Evolutionary conservation across 306 rosid genomes (phyloP).

Genomic region (Citrullus mucosospermus): DNA sequence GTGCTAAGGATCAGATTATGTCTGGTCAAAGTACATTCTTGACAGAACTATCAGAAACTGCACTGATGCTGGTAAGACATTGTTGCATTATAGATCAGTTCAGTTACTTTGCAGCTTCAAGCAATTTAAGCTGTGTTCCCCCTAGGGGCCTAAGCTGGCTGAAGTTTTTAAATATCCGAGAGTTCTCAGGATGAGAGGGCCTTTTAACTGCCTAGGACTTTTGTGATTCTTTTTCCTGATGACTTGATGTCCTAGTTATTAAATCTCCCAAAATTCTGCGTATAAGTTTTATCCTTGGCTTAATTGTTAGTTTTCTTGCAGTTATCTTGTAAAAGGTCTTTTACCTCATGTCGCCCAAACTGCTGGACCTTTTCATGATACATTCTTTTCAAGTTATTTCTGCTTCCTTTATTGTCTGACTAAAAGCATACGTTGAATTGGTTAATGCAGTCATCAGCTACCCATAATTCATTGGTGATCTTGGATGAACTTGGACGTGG

Average conservation of each 20-base stretch:
- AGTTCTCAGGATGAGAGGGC: neutral
- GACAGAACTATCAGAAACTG: conserved; percentile 91
- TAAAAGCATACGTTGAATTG: conserved; percentile 12
- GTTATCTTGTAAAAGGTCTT: neutral
- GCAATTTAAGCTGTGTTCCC: neutral
- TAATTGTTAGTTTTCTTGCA: neutral
- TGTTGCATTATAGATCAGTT: neutral
- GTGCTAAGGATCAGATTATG: conserved; percentile 93
- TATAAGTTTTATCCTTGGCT: neutral
- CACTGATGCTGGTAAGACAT: conserved; percentile 72
- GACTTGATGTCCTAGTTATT: neutral
- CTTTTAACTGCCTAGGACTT: neutral
- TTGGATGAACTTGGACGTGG: conserved; percentile 99
- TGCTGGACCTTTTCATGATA: neutral
- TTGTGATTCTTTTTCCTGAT: neutral
- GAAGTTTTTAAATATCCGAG: neutral
- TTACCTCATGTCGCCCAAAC: neutral
- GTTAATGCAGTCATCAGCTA: conserved; percentile 63
- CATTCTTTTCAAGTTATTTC: neutral
- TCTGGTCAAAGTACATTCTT: conserved; percentile 96
- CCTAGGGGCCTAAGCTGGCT: neutral
- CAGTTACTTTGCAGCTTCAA: neutral
- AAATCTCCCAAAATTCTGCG: neutral
- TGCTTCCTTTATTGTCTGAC: neutral
- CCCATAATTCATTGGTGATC: conserved; percentile 65